These are phyloP conservation scores for Phoma sp. DNA, from an alignment of 2,329 filamentous ascomycete genomes.

Conservation along the genomic window DNA sequence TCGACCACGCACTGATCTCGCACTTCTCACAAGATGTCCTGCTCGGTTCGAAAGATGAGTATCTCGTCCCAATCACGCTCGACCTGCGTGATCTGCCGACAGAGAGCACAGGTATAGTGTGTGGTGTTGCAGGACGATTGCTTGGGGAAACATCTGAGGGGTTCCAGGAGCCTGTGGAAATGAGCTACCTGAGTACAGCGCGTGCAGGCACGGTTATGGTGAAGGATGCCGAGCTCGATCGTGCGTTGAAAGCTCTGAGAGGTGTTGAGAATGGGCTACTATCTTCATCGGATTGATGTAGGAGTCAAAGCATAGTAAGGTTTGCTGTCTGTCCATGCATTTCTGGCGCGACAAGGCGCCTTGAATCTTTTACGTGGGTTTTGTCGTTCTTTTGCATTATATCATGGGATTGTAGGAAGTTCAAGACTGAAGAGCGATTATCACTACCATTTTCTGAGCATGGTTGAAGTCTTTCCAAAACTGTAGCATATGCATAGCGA, in stretches of 20 bases:
- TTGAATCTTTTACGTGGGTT: neutral
- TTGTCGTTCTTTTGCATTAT: no score
- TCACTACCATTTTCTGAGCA: no score
- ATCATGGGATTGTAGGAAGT: no score
- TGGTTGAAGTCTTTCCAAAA: no score
- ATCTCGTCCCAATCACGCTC: slow-evolving; percentile 83
- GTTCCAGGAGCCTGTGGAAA: slow-evolving; percentile 63
- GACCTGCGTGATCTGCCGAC: slow-evolving; percentile 81
- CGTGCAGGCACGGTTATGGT: slow-evolving; percentile 89
- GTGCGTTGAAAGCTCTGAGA: slow-evolving; percentile 73
- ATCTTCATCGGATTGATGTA: slow-evolving; percentile 21
- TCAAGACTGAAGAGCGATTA: no score
- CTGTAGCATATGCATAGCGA: no score
- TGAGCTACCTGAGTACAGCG: slow-evolving; percentile 90
- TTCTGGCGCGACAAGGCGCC: neutral
- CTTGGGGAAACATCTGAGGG: slow-evolving; percentile 68
- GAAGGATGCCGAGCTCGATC: slow-evolving; percentile 72
- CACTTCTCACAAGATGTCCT: slow-evolving; percentile 67
- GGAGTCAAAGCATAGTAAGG: no score
- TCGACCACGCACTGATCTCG: slow-evolving; percentile 70
- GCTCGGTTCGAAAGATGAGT: slow-evolving; percentile 74
- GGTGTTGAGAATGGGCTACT: slow-evolving; percentile 43
- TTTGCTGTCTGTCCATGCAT: neutral
- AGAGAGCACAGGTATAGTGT: slow-evolving; percentile 93
- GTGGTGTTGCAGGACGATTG: slow-evolving; percentile 84